phyloP scores from a whole-genome alignment of 2,329 filamentous ascomycete species.

The Diplodia corticola region DNA sequence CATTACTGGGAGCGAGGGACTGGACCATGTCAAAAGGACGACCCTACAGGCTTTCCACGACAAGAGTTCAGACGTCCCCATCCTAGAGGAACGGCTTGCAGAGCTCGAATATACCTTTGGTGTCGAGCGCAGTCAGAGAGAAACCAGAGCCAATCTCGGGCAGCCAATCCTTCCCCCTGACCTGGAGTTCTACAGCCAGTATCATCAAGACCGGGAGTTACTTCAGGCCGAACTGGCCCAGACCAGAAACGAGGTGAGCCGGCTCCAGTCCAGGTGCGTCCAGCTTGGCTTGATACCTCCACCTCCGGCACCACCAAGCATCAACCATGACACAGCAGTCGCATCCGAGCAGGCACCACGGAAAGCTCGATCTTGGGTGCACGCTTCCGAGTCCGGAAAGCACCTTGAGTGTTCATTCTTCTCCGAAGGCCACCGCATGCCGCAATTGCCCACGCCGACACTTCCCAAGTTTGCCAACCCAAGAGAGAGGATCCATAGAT shows the following conservation, averaged over 20 bases:
- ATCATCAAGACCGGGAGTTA: neutral
- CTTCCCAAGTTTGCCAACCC: neutral
- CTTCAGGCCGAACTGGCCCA: neutral
- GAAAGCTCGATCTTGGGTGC: neutral
- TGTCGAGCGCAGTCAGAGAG: conserved; percentile 1
- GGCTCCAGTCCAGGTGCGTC: neutral
- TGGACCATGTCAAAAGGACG: neutral
- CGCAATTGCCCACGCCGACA: neutral
- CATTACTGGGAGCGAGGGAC: neutral
- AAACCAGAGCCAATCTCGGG: conserved; percentile 7
- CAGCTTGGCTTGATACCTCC: neutral
- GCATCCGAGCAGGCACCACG: neutral
- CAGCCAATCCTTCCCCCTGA: conserved; percentile 15
- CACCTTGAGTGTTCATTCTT: neutral
- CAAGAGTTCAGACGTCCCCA: conserved; percentile 3
- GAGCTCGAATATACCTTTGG: conserved; percentile 9
- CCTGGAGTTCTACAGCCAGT: conserved; percentile 20
- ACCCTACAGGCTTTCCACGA: conserved; percentile 9
- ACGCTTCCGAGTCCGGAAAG: neutral
- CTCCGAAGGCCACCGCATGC: neutral
- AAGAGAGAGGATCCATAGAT: conserved; percentile 1
- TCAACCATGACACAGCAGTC: neutral
- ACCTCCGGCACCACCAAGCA: neutral
- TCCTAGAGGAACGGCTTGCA: conserved; percentile 5
- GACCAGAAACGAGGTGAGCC: neutral